phyloP scores from a whole-genome alignment of 371 early-diverging fungal species.

The Choanephora cucurbitarum region DNA sequence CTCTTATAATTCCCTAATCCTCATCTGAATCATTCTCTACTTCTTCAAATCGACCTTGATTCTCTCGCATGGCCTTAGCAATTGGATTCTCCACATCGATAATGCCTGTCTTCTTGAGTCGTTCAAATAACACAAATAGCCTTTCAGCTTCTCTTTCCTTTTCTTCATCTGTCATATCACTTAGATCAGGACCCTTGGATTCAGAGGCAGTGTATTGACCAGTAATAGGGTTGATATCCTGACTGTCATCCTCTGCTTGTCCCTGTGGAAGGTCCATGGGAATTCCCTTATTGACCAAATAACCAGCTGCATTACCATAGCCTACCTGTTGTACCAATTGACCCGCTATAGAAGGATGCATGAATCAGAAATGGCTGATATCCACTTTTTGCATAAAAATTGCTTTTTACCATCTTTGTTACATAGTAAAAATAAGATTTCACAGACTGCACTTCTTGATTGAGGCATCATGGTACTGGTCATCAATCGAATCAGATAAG shows the following conservation, averaged over 20 bases:
- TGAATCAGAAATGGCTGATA: no score
- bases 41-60: constrained; percentile 35
- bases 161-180: constrained; percentile 94
- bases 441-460: constrained; percentile 67
- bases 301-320: constrained; percentile 93
- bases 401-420: constrained; percentile 81
- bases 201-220: constrained; percentile 60
- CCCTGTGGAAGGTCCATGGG: constrained; percentile 39
- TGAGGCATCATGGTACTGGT: constrained; percentile 67
- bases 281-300: constrained; percentile 70
- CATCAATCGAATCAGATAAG: constrained; percentile 76
- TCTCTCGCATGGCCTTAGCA: constrained; percentile 54
- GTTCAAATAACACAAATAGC: constrained; percentile 90
- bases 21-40: constrained; percentile 17
- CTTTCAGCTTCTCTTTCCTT: constrained; percentile 93
- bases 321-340: constrained; percentile 80
- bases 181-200: constrained; percentile 55
- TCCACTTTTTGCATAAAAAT: no score
- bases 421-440: constrained; percentile 74
- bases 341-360: no score
- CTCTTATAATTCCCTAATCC: no score
- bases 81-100: constrained; percentile 74
- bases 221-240: constrained; percentile 83
- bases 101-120: constrained; percentile 88
- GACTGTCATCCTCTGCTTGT: constrained; percentile 6